Conservation (phyloP, 2,329 filamentous ascomycete genomes). For the Sordariomycetes sp. region DNA sequence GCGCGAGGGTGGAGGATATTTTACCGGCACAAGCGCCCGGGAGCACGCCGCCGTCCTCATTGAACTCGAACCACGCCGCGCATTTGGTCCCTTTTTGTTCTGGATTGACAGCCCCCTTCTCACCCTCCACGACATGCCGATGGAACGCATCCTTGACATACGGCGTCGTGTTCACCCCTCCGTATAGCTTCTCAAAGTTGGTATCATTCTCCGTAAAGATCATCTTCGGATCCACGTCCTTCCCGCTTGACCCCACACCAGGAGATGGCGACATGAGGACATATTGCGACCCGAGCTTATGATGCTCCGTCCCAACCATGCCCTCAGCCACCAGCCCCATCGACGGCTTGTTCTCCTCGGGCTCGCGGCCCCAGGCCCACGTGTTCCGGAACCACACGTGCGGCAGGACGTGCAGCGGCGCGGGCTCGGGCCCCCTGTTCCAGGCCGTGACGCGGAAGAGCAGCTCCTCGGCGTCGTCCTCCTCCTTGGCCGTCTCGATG, state of each 20-base stretch:
- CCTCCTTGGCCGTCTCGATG: slow-evolving; percentile 91
- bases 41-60: slow-evolving; percentile 73
- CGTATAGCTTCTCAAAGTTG: slow-evolving; percentile 68
- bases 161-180: slow-evolving; percentile 61
- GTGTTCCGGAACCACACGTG: slow-evolving; percentile 97
- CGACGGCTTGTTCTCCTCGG: slow-evolving; percentile 64
- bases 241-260: slow-evolving; percentile 61
- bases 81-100: slow-evolving; percentile 71
- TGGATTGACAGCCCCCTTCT: slow-evolving; percentile 75
- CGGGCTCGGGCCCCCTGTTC: slow-evolving; percentile 84
- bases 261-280: slow-evolving; percentile 82
- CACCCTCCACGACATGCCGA: slow-evolving; percentile 66
- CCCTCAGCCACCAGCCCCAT: slow-evolving; percentile 54
- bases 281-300: slow-evolving; percentile 70
- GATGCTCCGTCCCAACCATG: slow-evolving; percentile 64
- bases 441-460: slow-evolving; percentile 92
- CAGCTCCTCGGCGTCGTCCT: slow-evolving; percentile 81
- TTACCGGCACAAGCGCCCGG: slow-evolving; percentile 85
- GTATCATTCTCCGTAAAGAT: slow-evolving; percentile 95
- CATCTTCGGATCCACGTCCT: slow-evolving; percentile 74
- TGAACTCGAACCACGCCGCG: slow-evolving; percentile 85
- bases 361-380: slow-evolving; percentile 84
- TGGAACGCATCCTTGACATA: slow-evolving; percentile 97
- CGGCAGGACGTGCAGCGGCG: slow-evolving; percentile 83
- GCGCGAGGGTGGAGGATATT: slow-evolving; percentile 21